Percentiles rank a stretch among this genome's conserved stretches.
phyloP scores from a whole-genome alignment of 2,329 filamentous ascomycete genomes.

The Paraphoma chrysanthemicola region DNA sequence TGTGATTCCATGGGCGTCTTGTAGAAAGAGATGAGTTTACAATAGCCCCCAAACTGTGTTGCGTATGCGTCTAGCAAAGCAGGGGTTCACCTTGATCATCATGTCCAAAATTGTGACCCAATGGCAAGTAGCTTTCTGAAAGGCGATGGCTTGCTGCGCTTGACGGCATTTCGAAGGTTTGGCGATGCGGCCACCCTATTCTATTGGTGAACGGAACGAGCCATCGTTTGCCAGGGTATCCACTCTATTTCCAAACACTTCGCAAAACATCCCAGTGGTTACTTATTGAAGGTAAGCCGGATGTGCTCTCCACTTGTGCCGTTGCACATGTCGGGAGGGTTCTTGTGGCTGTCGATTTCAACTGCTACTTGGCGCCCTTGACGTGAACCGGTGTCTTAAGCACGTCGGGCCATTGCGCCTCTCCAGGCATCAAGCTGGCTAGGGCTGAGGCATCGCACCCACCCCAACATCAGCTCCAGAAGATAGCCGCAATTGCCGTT shows the following conservation, averaged over 20 bases:
- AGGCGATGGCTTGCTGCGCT: background rate
- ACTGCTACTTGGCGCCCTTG: background rate
- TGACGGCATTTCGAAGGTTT: background rate
- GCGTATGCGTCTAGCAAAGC: too few relatives aligned
- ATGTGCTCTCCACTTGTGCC: background rate
- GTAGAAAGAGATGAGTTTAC: too few relatives aligned
- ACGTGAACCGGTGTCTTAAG: conserved; percentile 14
- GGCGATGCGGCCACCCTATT: background rate
- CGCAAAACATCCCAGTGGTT: background rate
- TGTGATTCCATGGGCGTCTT: too few relatives aligned
- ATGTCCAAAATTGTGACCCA: too few relatives aligned
- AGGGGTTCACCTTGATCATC: too few relatives aligned
- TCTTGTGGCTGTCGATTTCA: background rate
- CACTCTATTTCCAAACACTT: background rate
- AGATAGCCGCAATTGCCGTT: background rate
- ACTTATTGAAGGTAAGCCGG: too few relatives aligned
- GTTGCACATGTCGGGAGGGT: background rate
- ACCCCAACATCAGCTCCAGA: background rate
- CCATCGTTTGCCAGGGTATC: background rate
- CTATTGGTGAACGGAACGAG: background rate
- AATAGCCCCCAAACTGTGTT: too few relatives aligned
- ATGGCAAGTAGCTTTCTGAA: too few relatives aligned
- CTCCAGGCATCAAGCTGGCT: conserved; percentile 15
- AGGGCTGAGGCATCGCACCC: background rate
- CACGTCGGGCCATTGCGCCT: conserved; percentile 12